Conservation (phyloP, 768 basidiomycete species). For the Daedaleopsis sinensis region DNA sequence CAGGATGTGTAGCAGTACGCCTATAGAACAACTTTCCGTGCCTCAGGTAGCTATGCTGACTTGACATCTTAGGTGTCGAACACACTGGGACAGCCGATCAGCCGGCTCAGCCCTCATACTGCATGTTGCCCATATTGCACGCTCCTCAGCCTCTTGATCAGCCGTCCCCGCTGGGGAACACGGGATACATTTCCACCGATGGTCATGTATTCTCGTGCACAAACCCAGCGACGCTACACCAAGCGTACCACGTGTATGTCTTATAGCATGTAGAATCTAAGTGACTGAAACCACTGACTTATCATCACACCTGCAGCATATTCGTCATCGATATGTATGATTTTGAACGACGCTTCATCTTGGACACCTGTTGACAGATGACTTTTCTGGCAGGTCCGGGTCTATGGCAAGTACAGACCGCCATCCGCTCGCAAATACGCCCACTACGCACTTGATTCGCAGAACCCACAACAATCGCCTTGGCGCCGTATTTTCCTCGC, state of each 20-base stretch:
- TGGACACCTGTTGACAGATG: background rate
- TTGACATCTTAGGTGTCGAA: constrained; percentile 58
- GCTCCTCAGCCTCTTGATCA: constrained; percentile 34
- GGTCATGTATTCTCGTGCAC: constrained; percentile 58
- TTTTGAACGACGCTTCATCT: background rate
- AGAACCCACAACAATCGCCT: constrained; percentile 48
- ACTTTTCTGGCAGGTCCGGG: constrained; percentile 40
- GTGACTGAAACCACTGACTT: too few species aligned
- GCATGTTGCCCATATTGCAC: constrained; percentile 58
- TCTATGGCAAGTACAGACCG: constrained; percentile 51
- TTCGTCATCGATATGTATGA: constrained; percentile 55
- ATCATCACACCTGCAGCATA: too few species aligned
- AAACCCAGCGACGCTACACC: constrained; percentile 56
- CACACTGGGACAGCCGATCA: constrained; percentile 43
- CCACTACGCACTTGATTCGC: constrained; percentile 41
- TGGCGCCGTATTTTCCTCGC: constrained; percentile 61
- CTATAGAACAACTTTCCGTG: too few species aligned
- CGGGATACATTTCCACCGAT: constrained; percentile 56
- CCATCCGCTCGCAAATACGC: constrained; percentile 47
- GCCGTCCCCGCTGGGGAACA: constrained; percentile 26
- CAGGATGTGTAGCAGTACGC: constrained; percentile 51
- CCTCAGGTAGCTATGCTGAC: too few species aligned
- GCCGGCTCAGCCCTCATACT: constrained; percentile 54
- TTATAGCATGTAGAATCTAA: background rate
- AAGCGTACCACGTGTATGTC: constrained; percentile 63